These are phyloP conservation scores for Claviceps cyperi DNA, from an alignment of 2,329 filamentous ascomycete species.

Conservation along the genomic window DNA sequence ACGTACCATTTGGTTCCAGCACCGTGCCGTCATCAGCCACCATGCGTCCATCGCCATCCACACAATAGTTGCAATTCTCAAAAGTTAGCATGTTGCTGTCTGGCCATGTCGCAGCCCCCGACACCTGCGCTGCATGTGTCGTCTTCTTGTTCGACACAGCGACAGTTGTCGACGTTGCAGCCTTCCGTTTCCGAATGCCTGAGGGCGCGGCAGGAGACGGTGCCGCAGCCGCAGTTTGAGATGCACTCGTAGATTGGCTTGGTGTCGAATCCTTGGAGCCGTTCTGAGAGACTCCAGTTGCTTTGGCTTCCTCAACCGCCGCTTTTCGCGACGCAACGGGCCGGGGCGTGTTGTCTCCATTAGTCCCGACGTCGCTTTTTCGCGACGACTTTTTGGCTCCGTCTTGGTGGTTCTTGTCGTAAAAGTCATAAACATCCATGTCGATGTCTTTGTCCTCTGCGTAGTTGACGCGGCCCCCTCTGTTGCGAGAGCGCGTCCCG, in stretches of 20 bases:
- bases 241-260: conserved; percentile 8
- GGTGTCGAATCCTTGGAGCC: conserved; percentile 20
- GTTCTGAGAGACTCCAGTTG: conserved; percentile 17
- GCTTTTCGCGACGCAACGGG: conserved; percentile 27
- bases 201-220: conserved; percentile 32
- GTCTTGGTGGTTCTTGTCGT: conserved; percentile 41
- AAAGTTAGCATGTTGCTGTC: conserved; percentile 86
- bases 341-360: conserved; percentile 22
- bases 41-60: conserved; percentile 58
- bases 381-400: conserved; percentile 39
- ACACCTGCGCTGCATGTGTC: conserved; percentile 15
- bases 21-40: conserved; percentile 82
- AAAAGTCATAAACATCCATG: conserved; percentile 65
- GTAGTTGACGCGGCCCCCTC: conserved; percentile 80
- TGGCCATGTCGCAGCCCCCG: conserved; percentile 28
- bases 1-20: conserved; percentile 71
- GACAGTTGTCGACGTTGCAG: conserved; percentile 27
- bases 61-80: conserved; percentile 50
- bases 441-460: conserved; percentile 88
- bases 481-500: conserved; percentile 86
- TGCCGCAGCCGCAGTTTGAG: conserved; percentile 29
- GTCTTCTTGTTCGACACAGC: conserved; percentile 9
- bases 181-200: conserved; percentile 74
- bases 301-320: conserved; percentile 25
- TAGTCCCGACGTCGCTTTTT: conserved; percentile 25